Evolutionary conservation across 106 monocot species (phyloP), one percentile per base, ranked within the genome.

Genomic region (Narthecium ossifragum): DNA sequence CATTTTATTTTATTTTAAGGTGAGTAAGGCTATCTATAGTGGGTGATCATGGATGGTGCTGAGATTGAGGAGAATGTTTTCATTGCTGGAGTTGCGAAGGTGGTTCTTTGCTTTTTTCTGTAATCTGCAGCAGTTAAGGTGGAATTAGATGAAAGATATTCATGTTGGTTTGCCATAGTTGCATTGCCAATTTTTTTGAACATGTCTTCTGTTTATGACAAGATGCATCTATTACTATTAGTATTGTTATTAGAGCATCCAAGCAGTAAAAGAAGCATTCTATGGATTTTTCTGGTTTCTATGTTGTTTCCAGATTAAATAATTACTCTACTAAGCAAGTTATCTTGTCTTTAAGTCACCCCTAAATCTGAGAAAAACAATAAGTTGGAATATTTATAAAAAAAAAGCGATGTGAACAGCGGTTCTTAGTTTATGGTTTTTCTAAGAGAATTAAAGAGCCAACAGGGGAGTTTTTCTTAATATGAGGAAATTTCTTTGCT

Each of bases 21-120:
- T 43, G 18, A 18, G 43, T 17, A 13, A 17, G 18, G 14, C 18
- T 18, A 43, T 43, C 18, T 43, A 13, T 43, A 13, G 43, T 2
- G 12, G 18, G 11, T 2, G n/a, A 63, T 33, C 0, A 63, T 63
- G 63, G 63, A 63, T 51, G 63, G 27, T 33, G 14, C 63, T 11
- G 63, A 63, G 13, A 22, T 63, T 22, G 63, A 63, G 25, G 63
- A 31, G 32, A 34, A 23, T 51, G 34, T 34, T 26, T 49, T 48
- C 21, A 12, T 51, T 17, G 46, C 29, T 45, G 48, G 50, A 8
- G 50, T 34, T 48, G 47, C 63, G 6, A 63, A 63, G 63, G 63
- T 63, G 20, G 11, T 46, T 49, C 23, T 22, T 22, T 31, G 21
- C 33, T 55, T 33, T 55, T 12, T 39, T 9, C 9, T 26, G 26